Evolutionary conservation across 495 filamentous ascomycete species (phyloP), one percentile per base, ranked within the genome.

Genomic region (Darksidea phi): DNA sequence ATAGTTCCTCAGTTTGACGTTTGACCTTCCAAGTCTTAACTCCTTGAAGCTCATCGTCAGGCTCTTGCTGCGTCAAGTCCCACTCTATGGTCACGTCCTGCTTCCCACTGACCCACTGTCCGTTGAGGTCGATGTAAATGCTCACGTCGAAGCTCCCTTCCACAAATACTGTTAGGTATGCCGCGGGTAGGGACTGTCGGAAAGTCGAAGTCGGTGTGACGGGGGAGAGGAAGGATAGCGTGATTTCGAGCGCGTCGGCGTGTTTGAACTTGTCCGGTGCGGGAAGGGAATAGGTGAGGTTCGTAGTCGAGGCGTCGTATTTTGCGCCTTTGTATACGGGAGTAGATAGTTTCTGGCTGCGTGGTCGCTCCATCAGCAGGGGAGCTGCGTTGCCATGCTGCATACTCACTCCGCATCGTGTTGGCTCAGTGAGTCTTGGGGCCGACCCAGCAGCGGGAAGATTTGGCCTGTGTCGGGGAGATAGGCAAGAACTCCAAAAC

Each of bases 271-370:
- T 61, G 12, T 65, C 67, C 4, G 82, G 76, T 4, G 78, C 76
- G 2, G 79, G 78, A 41, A 97, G 84, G 17, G 72, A 73, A 72
- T 96, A 97, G 36, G 88, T 93, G 50, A 97, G 80, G 67, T 95
- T 96, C 28, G 93, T 97, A 0, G 89, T 93, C 0, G 91, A 95
- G 38, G 93, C 89, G 76, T 97, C 93, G 69, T 92, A 97, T 15
- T 84, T 87, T 11, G 87, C 78, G 21, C 93, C 93, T 11, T 84
- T 73, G 70, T 95, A 97, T 17, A 74, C 79, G 1, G 91, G 88
- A 62, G 79, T 88, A 6, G 84, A 77, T 49, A 95, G 72, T 37
- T 83, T 81, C 69, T 88, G 93, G 45, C 70, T 85, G 47, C 20
- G 41, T n/a, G 23, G 26, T 25, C 32, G 5, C 3, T 24, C 54